Percentiles rank a stretch among this genome's conserved stretches.
Conservation (phyloP, 2,329 filamentous ascomycete species). For the Ophioceras dolichostomum region DNA sequence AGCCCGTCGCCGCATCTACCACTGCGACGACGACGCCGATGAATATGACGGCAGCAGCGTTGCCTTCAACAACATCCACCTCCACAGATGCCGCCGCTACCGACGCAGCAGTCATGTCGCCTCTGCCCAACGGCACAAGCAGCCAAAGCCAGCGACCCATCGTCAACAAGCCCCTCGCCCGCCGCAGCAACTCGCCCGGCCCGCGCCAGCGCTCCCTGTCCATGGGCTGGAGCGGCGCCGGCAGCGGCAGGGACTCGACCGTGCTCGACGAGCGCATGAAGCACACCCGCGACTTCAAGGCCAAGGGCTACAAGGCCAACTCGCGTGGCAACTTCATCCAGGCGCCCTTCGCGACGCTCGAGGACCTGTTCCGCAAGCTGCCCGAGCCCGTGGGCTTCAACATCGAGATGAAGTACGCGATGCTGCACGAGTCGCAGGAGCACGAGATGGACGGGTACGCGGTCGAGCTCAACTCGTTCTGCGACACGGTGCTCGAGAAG, state of each 20-base stretch:
- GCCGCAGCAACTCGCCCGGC: conserved; percentile 15
- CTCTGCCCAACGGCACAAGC: too few relatives aligned
- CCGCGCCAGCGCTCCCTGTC: conserved; percentile 38
- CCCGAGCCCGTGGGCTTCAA: conserved; percentile 85
- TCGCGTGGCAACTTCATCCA: conserved; percentile 91
- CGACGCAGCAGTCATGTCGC: too few relatives aligned
- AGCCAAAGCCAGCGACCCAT: too few relatives aligned
- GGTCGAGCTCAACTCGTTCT: conserved; percentile 91
- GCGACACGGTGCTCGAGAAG: conserved; percentile 80
- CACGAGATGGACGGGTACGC: conserved; percentile 96
- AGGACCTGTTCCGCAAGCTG: conserved; percentile 81
- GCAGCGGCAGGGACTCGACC: conserved; percentile 15
- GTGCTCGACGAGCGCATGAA: conserved; percentile 75
- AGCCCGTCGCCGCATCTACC: conserved; percentile 1
- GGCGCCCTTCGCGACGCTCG: conserved; percentile 86
- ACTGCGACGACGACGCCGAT: conserved; percentile 11
- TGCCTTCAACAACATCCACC: too few relatives aligned
- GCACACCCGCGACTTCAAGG: conserved; percentile 89
- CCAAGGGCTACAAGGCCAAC: conserved; percentile 92
- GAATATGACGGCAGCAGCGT: too few relatives aligned
- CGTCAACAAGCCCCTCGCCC: conserved; percentile 14
- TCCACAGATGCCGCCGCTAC: too few relatives aligned
- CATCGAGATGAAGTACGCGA: conserved; percentile 98
- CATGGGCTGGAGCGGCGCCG: conserved; percentile 30
- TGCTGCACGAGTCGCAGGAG: conserved; percentile 90